A percentile compares a stretch with the other conserved stretches of the same genome.
phyloP scores from a whole-genome alignment of 805 yeast genomes.

The Starmerella stellata region DNA sequence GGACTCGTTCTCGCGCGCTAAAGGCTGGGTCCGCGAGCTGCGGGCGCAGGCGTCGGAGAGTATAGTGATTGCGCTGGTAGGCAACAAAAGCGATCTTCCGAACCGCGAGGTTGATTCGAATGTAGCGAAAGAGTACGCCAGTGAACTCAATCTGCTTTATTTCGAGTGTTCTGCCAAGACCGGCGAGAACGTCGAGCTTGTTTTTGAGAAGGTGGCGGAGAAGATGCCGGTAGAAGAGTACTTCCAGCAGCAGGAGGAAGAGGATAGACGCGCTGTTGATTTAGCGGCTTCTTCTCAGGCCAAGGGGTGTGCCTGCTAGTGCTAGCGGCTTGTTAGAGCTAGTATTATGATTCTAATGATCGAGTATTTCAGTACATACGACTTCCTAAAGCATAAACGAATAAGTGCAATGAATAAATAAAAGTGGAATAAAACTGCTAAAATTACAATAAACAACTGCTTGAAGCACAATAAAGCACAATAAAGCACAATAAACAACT shows the following conservation, averaged over 20 bases:
- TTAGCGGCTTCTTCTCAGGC: constrained; percentile 6
- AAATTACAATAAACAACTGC: too few relatives aligned
- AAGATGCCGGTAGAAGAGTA: constrained; percentile 30
- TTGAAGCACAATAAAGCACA: too few relatives aligned
- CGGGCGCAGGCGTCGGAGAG: constrained; percentile 61
- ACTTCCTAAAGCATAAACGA: too few relatives aligned
- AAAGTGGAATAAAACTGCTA: too few relatives aligned
- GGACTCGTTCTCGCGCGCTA: constrained; percentile 58
- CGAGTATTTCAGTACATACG: too few relatives aligned
- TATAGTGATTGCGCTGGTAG: constrained; percentile 69
- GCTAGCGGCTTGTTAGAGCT: too few relatives aligned
- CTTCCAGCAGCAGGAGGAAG: constrained; percentile 16
- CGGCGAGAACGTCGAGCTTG: constrained; percentile 39
- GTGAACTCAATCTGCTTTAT: constrained; percentile 33
- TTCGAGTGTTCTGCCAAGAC: constrained; percentile 53
- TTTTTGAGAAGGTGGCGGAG: constrained; percentile 32
- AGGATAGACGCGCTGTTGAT: constrained; percentile 15
- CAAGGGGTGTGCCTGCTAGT: constrained; percentile 25
- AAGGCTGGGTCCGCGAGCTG: constrained; percentile 80
- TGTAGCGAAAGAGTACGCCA: constrained; percentile 34
- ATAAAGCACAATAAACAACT: too few relatives aligned
- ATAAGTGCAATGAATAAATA: too few relatives aligned
- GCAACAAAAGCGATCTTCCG: constrained; percentile 60
- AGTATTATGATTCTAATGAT: too few relatives aligned
- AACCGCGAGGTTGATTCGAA: constrained; percentile 29